A percentile compares a stretch with the other conserved stretches of the same genome.
Conservation (phyloP, 2,329 filamentous ascomycete species). For the Apiospora phragmitis region DNA sequence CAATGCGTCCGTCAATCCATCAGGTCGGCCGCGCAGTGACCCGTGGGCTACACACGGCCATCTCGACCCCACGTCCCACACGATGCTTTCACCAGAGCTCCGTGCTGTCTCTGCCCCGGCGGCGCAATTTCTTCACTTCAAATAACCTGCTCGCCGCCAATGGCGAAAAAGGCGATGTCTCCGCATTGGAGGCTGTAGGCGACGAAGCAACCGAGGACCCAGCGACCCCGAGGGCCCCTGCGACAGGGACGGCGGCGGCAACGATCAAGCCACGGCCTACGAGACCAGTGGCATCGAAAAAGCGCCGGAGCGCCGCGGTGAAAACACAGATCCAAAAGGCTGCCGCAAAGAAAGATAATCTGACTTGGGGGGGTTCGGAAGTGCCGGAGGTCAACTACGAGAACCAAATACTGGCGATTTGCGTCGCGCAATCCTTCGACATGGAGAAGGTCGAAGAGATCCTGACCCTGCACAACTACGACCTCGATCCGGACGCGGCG, state of each 20-base stretch:
- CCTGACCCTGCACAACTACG: slow-evolving; percentile 58
- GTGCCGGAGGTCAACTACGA: slow-evolving; percentile 34
- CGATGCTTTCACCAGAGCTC: slow-evolving; percentile 49
- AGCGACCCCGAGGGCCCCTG: not conserved
- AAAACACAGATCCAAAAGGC: slow-evolving; percentile 54
- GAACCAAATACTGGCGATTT: slow-evolving; percentile 56
- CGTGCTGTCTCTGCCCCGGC: slow-evolving; percentile 47
- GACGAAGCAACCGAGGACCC: slow-evolving; percentile 15
- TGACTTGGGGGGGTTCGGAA: slow-evolving; percentile 20
- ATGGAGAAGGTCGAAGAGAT: slow-evolving; percentile 62
- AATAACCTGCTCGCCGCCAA: slow-evolving; percentile 54
- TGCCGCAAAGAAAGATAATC: slow-evolving; percentile 30
- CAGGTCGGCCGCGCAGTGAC: slow-evolving; percentile 9
- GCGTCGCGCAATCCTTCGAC: slow-evolving; percentile 63
- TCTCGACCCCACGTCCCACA: slow-evolving; percentile 30
- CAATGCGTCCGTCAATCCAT: slow-evolving; percentile 5
- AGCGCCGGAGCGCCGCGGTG: slow-evolving; percentile 80
- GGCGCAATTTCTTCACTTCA: slow-evolving; percentile 66
- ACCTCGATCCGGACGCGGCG: slow-evolving; percentile 61
- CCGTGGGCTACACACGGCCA: slow-evolving; percentile 29
- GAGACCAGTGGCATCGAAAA: slow-evolving; percentile 55
- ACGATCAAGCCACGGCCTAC: slow-evolving; percentile 47
- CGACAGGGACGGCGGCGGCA: slow-evolving; percentile 18
- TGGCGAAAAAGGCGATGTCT: slow-evolving; percentile 28
- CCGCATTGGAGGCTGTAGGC: slow-evolving; percentile 15